Evolutionary conservation across 2,329 filamentous ascomycete species (phyloP).

Genomic region (Parascedosporium putredinis): DNA sequence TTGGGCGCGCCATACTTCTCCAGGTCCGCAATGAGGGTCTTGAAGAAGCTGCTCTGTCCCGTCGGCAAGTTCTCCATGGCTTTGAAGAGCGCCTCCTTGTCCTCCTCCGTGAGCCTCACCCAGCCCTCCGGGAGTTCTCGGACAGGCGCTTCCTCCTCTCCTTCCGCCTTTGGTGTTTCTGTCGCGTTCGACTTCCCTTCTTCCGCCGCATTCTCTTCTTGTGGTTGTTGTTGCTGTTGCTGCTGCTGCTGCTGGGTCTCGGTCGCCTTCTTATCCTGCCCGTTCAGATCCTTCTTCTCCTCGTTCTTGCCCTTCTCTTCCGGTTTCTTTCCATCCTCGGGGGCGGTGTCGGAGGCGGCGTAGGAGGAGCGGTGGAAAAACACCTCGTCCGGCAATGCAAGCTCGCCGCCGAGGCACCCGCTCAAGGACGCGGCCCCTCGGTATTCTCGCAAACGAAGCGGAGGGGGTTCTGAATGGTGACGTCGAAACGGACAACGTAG

Average conservation of each 20-base stretch:
- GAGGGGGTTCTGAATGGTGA: conserved; percentile 27
- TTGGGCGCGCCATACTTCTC: conserved; percentile 58
- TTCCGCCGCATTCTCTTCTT: too few relatives aligned
- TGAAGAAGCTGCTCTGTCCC: conserved; percentile 48
- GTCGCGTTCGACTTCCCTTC: conserved; percentile 13
- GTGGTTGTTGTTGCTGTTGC: too few relatives aligned
- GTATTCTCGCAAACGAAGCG: conserved; percentile 22
- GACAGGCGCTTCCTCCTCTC: conserved; percentile 12
- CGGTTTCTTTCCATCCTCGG: conserved; percentile 17
- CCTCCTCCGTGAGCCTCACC: conserved; percentile 34
- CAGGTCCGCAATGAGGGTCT: conserved; percentile 50
- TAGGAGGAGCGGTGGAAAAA: conserved; percentile 27
- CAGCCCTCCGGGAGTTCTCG: conserved; percentile 28
- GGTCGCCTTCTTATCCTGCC: conserved; percentile 5
- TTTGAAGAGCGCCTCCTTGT: conserved; percentile 43
- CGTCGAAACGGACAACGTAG: conserved; percentile 32
- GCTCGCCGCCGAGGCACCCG: conserved; percentile 14
- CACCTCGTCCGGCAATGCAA: conserved; percentile 21
- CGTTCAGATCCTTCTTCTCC: conserved; percentile 37
- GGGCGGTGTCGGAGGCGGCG: conserved; percentile 22
- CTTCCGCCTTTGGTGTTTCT: conserved; percentile 15
- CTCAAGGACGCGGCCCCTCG: conserved; percentile 23
- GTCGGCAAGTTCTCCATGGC: conserved; percentile 53
- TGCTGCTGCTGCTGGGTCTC: conserved; percentile 15
- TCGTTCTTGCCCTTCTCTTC: conserved; percentile 27